Evolutionary conservation across 495 filamentous ascomycete genomes (phyloP).

Genomic region (Xylona heveae): DNA sequence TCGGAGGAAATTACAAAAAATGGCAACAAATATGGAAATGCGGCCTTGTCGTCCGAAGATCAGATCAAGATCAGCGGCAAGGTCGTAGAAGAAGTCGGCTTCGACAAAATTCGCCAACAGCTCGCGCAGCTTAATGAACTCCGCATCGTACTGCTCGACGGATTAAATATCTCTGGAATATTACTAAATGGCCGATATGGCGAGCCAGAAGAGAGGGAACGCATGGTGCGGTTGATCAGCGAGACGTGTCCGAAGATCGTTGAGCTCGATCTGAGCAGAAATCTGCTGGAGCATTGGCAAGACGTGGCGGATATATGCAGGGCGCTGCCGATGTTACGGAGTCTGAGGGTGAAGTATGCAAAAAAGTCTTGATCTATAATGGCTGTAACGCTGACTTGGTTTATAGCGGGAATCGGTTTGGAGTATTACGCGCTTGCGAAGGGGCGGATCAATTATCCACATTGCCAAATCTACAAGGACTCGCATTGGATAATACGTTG

Average conservation of each 20-base stretch:
- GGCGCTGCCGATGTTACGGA: slow-evolving; percentile 36
- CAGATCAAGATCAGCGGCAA: slow-evolving; percentile 61
- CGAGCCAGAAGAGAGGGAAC: slow-evolving; percentile 13
- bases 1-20: slow-evolving; percentile 21
- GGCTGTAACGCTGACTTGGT: slow-evolving; percentile 2
- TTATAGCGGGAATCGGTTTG: slow-evolving; percentile 58
- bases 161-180: slow-evolving; percentile 32
- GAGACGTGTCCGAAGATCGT: slow-evolving; percentile 40
- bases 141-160: slow-evolving; percentile 63
- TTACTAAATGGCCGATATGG: slow-evolving; percentile 17
- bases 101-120: slow-evolving; percentile 73
- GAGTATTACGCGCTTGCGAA: slow-evolving; percentile 18
- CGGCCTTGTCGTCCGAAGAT: slow-evolving; percentile 12
- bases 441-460: slow-evolving; percentile 10
- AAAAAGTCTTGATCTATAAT: slow-evolving; percentile 1
- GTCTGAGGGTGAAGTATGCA: slow-evolving; percentile 49
- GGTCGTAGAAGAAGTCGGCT: slow-evolving; percentile 83
- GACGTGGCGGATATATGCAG: slow-evolving; percentile 49
- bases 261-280: slow-evolving; percentile 74
- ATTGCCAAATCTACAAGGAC: slow-evolving; percentile 37
- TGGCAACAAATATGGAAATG: slow-evolving; percentile 6
- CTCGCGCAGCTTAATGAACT: slow-evolving; percentile 59
- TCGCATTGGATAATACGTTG: slow-evolving; percentile 54
- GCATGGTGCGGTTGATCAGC: slow-evolving; percentile 17
- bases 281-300: slow-evolving; percentile 45